Percentiles rank a stretch among this genome's conserved stretches.
Conservation (phyloP, 345 rosid species). For the Linum trigynum region DNA sequence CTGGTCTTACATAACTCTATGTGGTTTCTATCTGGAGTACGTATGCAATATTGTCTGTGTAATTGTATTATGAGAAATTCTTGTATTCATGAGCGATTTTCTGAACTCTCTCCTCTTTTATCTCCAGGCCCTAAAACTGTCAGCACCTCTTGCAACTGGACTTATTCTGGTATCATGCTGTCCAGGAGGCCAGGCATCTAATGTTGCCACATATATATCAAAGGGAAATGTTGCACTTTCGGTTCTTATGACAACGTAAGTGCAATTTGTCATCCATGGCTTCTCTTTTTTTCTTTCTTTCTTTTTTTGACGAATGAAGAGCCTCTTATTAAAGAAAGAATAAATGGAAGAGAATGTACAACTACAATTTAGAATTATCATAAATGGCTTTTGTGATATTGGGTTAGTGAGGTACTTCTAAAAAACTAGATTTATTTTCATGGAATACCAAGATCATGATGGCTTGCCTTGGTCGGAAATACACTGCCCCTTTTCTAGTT, state of each 20-base stretch:
- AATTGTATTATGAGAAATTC: no score
- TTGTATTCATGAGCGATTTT: background rate
- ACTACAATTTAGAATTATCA: no score
- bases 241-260: constrained; percentile 97
- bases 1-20: no score
- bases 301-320: no score
- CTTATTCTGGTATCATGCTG: constrained; percentile 95
- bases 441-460: background rate
- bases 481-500: background rate
- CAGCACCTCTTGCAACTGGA: constrained; percentile 96
- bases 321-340: no score
- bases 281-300: no score
- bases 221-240: constrained; percentile 96
- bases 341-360: no score
- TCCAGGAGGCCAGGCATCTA: constrained; percentile 97
- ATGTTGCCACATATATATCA: constrained; percentile 92
- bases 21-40: no score
- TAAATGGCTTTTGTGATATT: background rate
- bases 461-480: background rate
- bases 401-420: background rate
- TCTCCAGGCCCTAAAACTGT: constrained; percentile 65
- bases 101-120: constrained; percentile 15
- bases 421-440: no score
- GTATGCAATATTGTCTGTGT: no score
- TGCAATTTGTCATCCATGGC: constrained; percentile 4